Conservation (phyloP, 768 basidiomycete species). For the Mycena sanguinolenta region DNA sequence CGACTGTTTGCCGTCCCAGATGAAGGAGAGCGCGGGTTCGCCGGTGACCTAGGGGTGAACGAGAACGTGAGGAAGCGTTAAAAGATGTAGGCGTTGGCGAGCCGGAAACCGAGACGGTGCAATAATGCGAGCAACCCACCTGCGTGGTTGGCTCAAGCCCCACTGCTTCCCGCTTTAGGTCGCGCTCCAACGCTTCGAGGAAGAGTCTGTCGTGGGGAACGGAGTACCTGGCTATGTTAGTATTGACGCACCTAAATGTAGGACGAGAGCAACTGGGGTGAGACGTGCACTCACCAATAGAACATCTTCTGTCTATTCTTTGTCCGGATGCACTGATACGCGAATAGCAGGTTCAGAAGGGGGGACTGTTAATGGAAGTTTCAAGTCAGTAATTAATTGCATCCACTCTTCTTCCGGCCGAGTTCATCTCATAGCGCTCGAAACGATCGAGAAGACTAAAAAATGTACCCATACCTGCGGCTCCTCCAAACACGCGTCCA, state of each 20-base stretch:
- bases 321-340: conserved; percentile 96
- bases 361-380: too few relatives aligned
- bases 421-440: too few relatives aligned
- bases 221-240: conserved; percentile 97
- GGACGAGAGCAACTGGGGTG: too few relatives aligned
- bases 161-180: conserved; percentile 95
- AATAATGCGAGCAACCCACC: conserved; percentile 37
- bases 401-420: too few relatives aligned
- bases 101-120: too few relatives aligned
- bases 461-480: conserved; percentile 82
- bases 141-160: conserved; percentile 87
- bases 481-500: conserved; percentile 93
- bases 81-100: too few relatives aligned
- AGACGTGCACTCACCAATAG: conserved; percentile 81
- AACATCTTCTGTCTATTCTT: conserved; percentile 99
- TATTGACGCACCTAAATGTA: too few relatives aligned
- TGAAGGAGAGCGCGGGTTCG: conserved; percentile 89
- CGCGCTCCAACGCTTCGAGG: conserved; percentile 95
- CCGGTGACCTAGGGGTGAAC: conserved; percentile 55
- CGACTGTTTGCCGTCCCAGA: too few relatives aligned
- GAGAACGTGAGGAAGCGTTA: too few relatives aligned
- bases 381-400: too few relatives aligned
- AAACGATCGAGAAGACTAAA: background rate
- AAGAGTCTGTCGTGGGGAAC: conserved; percentile 98
- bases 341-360: conserved; percentile 94